phyloP scores from a whole-genome alignment of 2,329 filamentous ascomycete species.

The Fusarium robinianum region DNA sequence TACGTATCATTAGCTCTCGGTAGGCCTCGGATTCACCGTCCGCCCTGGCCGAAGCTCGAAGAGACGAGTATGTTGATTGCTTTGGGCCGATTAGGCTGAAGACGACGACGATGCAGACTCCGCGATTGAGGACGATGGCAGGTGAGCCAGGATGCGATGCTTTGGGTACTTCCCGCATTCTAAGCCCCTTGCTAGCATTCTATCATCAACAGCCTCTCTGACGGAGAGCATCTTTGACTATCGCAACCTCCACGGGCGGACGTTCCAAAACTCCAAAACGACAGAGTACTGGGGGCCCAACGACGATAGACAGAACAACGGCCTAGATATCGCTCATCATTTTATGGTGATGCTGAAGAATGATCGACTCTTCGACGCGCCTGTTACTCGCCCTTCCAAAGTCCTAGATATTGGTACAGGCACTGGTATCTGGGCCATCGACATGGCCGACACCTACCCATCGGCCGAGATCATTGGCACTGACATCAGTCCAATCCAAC shows the following conservation, averaged over 20 bases:
- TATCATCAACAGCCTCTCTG: conserved; percentile 39
- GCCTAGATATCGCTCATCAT: conserved; percentile 32
- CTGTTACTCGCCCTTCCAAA: conserved; percentile 51
- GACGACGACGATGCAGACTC: conserved; percentile 10
- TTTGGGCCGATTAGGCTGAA: conserved; percentile 3
- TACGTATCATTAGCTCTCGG: too few species aligned
- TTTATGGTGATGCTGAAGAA: conserved; percentile 27
- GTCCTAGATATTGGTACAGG: conserved; percentile 5
- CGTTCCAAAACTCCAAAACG: conserved; percentile 35
- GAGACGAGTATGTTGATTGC: too few species aligned
- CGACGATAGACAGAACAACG: conserved; percentile 31
- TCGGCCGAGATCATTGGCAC: conserved; percentile 52
- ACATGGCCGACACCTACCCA: conserved; percentile 49
- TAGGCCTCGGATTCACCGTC: too few species aligned
- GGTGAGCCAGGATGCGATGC: background rate
- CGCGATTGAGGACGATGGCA: background rate
- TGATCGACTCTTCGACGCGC: conserved; percentile 14
- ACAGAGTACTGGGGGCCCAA: conserved; percentile 37
- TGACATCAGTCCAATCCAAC: conserved; percentile 61
- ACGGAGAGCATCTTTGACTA: conserved; percentile 40
- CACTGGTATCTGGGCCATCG: too few species aligned
- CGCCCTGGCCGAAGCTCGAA: too few species aligned
- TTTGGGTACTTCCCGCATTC: background rate
- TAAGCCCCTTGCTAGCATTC: conserved; percentile 14
- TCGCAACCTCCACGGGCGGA: conserved; percentile 39